These are phyloP conservation scores for Raddia guianensis DNA, from an alignment of 176 grass and related monocot genomes.

Conservation along the genomic window DNA sequence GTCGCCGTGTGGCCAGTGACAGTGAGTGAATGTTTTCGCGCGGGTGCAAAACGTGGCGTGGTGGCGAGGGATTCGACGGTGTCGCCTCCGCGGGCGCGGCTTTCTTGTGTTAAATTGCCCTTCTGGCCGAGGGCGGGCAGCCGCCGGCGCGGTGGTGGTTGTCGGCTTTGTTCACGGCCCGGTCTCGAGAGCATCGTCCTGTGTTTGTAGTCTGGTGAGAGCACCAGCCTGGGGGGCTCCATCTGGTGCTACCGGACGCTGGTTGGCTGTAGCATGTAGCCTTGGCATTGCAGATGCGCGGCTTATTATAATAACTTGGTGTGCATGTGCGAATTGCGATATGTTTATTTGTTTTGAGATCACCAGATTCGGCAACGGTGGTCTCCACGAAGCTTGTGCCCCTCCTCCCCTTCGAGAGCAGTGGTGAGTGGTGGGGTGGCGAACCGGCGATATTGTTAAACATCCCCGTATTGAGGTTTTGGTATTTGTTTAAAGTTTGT, in stretches of 20 bases:
- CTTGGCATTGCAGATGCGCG: not conserved
- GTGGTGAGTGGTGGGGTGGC: not conserved
- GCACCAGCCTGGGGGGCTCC: conserved; percentile 16
- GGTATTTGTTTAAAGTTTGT: no score
- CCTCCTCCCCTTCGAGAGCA: not conserved
- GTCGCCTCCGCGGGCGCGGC: not conserved
- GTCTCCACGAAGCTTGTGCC: conserved; percentile 19
- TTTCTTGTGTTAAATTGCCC: not conserved
- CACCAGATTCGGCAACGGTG: not conserved
- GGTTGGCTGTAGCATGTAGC: conserved; percentile 23
- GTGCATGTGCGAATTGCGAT: not conserved
- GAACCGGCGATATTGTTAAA: not conserved
- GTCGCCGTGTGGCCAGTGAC: not conserved
- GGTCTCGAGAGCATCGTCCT: conserved; percentile 29
- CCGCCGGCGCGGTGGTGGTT: not conserved
- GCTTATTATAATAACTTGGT: not conserved
- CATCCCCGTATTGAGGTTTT: not conserved
- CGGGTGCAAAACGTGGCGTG: conserved; percentile 19
- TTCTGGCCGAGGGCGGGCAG: not conserved
- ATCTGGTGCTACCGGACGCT: conserved; percentile 9
- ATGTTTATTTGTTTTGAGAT: not conserved
- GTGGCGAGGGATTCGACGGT: not conserved
- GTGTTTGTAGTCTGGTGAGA: not conserved
- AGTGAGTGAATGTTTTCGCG: not conserved
- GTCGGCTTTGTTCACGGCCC: not conserved